Base-by-base conservation (phyloP, 495 filamentous ascomycete species). In the Penicillium canescens region DNA sequence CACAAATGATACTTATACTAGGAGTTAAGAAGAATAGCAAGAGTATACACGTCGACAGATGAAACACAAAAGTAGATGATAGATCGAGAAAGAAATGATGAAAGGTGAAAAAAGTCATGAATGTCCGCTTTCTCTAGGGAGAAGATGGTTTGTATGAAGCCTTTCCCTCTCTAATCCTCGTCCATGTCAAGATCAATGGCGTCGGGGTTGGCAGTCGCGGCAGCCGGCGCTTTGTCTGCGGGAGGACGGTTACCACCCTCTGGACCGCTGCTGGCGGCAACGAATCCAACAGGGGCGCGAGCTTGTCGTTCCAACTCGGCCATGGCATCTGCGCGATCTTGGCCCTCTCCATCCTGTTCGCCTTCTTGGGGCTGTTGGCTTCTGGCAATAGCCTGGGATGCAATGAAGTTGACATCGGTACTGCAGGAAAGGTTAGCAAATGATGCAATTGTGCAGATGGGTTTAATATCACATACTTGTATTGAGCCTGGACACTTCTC, bases 351-450 rank as follows among this genome's bases (percentile, higher is more conserved):
- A 7, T 56, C 69, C 21, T 61, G 60, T 33, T 68, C 70, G 34
- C 66, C 68, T 13, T 81, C 78, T 36, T 78, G 70, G 18, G 71
- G 62, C 49, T 78, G 75, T 67, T 96, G 90, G 45, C 84, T 85
- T 50, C 92, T 80, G 4, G 92, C 92, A 52, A 98, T 78, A 3
- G 95, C 95, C 68, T 99, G 95, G 3, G 91, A 94, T 2, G 95
- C 95, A 69, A 98, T 97, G 64, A 96, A 98, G 66, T 90, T 96
- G 77, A 99, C 93, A 67, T 99, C 95, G 31, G 95, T 99, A 61
- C 81, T 87, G 55, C 54, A 13, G 41, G 50, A 23, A 48, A 42
- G 13, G 56, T 67, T 46, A 70, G 59, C 55, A 50, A 49, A 41
- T 36, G 12, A 37, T 20, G 52, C 37, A 33, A n/a, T 6, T 20